phyloP scores from a whole-genome alignment of 2,329 filamentous ascomycete genomes.

The Curvularia lunata region DNA sequence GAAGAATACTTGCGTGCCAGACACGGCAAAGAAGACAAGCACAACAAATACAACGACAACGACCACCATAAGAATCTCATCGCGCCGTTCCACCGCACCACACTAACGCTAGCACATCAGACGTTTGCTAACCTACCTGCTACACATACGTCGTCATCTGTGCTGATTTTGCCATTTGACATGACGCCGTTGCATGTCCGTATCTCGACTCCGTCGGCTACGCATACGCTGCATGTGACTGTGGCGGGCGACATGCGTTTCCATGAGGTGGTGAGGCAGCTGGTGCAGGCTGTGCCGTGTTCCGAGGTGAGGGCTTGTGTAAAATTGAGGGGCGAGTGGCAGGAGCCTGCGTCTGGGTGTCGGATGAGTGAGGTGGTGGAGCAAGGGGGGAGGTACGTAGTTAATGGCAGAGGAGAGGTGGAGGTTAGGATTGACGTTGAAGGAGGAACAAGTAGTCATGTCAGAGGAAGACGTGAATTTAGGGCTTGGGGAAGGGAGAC shows the following conservation, averaged over 20 bases:
- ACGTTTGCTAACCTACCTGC: not conserved
- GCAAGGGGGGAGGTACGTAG: slow-evolving; percentile 1
- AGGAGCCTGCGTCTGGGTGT: slow-evolving; percentile 5
- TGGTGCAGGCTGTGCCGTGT: slow-evolving; percentile 5
- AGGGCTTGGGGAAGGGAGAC: slow-evolving; percentile 18
- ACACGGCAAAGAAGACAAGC: not conserved
- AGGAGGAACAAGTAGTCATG: not conserved
- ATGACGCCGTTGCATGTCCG: slow-evolving; percentile 14
- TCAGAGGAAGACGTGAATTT: not conserved
- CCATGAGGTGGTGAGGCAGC: slow-evolving; percentile 18
- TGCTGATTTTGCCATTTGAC: slow-evolving; percentile 16
- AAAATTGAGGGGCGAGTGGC: slow-evolving; percentile 19
- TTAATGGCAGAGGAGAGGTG: slow-evolving; percentile 14
- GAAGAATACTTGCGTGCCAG: no score
- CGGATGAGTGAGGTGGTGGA: slow-evolving; percentile 15
- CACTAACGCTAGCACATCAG: not conserved
- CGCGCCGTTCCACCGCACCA: not conserved
- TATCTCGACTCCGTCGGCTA: not conserved
- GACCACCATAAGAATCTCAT: not conserved
- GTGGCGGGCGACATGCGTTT: slow-evolving; percentile 22
- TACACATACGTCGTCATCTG: not conserved
- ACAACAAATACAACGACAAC: not conserved
- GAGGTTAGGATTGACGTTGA: slow-evolving; percentile 11
- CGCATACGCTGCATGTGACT: slow-evolving; percentile 6
- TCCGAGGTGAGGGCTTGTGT: slow-evolving; percentile 8